Evolutionary conservation across 2,329 filamentous ascomycete genomes (phyloP).

Genomic region (Botryotinia calthae): DNA sequence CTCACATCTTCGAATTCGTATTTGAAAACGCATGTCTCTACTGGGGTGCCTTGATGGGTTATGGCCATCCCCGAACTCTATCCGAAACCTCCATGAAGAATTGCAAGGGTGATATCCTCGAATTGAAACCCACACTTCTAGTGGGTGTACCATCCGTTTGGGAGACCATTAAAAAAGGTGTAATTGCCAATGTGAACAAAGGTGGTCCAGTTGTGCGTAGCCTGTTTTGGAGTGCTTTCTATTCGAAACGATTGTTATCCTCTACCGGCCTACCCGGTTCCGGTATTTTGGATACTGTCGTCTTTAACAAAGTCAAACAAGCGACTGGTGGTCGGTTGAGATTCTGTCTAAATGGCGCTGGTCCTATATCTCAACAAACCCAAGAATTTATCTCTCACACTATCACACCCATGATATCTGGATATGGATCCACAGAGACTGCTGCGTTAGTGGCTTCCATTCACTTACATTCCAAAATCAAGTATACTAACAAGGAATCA

Average conservation of each 20-base stretch:
- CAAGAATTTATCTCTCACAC: slow-evolving; percentile 86
- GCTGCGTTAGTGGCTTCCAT: slow-evolving; percentile 48
- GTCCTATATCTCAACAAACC: slow-evolving; percentile 81
- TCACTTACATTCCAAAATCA: too few relatives aligned
- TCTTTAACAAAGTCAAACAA: slow-evolving; percentile 88
- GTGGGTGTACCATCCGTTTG: slow-evolving; percentile 95
- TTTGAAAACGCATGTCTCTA: slow-evolving; percentile 89
- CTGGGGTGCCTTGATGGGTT: slow-evolving; percentile 89
- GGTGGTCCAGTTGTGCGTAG: slow-evolving; percentile 65
- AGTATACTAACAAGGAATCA: slow-evolving; percentile 49
- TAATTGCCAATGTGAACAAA: slow-evolving; percentile 65
- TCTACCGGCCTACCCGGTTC: slow-evolving; percentile 60
- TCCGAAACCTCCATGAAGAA: slow-evolving; percentile 84
- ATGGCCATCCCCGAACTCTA: slow-evolving; percentile 86
- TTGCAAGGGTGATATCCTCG: slow-evolving; percentile 89
- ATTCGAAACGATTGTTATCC: slow-evolving; percentile 46
- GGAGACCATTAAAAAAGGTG: slow-evolving; percentile 96
- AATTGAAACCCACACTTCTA: slow-evolving; percentile 84
- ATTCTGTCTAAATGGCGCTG: slow-evolving; percentile 89
- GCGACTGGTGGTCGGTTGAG: slow-evolving; percentile 83
- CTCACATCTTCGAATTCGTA: slow-evolving; percentile 94
- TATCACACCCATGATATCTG: slow-evolving; percentile 86
- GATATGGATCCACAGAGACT: slow-evolving; percentile 93
- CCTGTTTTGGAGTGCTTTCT: slow-evolving; percentile 69
- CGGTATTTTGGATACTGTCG: slow-evolving; percentile 69